These are phyloP conservation scores for Hydrangea macrophylla DNA, from an alignment of 148 eudicot species.

Conservation along the genomic window DNA sequence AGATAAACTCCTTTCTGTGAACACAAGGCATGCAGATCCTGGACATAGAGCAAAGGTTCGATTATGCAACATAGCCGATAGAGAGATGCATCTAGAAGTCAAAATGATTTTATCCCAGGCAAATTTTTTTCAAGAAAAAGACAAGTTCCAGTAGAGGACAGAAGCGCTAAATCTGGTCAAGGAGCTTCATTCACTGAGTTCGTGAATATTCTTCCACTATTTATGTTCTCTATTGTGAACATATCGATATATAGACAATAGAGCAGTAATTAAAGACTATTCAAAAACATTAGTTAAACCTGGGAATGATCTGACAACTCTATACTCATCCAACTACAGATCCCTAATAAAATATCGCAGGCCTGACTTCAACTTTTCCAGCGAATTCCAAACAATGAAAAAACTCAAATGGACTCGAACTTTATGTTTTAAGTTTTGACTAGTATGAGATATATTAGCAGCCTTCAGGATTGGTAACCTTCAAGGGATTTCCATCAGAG, in stretches of 20 bases:
- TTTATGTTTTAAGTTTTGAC: neutral
- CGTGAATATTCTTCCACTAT: neutral
- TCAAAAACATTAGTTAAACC: too few relatives aligned
- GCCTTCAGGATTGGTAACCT: neutral
- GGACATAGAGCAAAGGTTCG: conserved; percentile 10
- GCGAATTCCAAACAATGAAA: neutral
- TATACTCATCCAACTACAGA: neutral
- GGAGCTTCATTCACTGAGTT: conserved; percentile 4
- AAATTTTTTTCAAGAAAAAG: neutral
- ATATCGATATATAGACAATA: neutral
- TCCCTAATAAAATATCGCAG: neutral
- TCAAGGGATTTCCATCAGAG: neutral
- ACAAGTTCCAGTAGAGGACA: neutral
- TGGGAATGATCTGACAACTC: too few relatives aligned
- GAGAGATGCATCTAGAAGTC: neutral
- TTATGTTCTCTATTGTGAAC: too few relatives aligned
- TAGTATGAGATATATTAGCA: neutral
- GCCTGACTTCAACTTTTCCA: neutral
- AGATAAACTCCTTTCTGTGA: conserved; percentile 68
- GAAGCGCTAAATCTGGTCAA: neutral
- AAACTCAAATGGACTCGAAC: neutral
- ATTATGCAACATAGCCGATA: conserved; percentile 12
- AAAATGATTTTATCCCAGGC: neutral
- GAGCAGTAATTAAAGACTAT: too few relatives aligned
- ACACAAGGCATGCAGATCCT: conserved; percentile 65